A percentile compares a stretch with the other conserved stretches of the same genome.
Evolutionary conservation across 1,284 basidiomycete species (phyloP).

Genomic region (Malassezia slooffiae): DNA sequence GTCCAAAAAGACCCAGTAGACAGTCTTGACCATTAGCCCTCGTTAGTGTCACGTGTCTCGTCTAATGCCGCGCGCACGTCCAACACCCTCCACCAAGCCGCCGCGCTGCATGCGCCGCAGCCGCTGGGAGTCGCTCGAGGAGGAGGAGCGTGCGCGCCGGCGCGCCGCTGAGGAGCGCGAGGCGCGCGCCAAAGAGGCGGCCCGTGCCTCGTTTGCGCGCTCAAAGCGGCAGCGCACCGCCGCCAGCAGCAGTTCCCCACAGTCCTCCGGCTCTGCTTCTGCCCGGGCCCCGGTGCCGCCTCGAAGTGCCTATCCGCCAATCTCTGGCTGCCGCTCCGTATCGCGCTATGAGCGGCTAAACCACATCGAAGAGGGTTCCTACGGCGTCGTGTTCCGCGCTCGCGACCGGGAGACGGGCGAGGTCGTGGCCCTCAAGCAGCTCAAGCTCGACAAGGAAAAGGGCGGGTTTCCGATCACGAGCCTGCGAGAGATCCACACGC

Average conservation of each 20-base stretch:
- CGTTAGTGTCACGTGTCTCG: neutral
- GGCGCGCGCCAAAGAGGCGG: conserved; percentile 6
- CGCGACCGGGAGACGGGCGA: conserved; percentile 64
- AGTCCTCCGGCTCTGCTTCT: neutral
- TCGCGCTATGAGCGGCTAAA: conserved; percentile 55
- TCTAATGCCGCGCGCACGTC: neutral
- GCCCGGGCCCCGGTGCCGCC: neutral
- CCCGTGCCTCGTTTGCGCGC: conserved; percentile 1
- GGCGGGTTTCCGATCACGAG: conserved; percentile 97
- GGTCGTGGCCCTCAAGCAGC: conserved; percentile 82
- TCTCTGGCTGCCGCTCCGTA: conserved; percentile 30
- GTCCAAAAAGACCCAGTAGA: conserved; percentile 13
- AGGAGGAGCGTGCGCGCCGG: neutral
- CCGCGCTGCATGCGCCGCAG: neutral
- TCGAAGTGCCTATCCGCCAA: conserved; percentile 19
- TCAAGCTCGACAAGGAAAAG: conserved; percentile 95
- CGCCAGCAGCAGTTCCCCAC: neutral
- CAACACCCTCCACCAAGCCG: neutral
- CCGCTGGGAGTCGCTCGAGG: neutral
- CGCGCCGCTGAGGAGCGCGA: neutral
- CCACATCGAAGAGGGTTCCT: conserved; percentile 97
- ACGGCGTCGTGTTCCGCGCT: conserved; percentile 92
- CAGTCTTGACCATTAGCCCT: neutral
- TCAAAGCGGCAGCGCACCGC: neutral
- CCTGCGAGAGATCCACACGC: conserved; percentile 81